Percentiles rank a stretch among this genome's conserved stretches.
These are phyloP conservation scores for Coelastrella sp. DNA, from an alignment of 139 green algal genomes.

Conservation along the genomic window DNA sequence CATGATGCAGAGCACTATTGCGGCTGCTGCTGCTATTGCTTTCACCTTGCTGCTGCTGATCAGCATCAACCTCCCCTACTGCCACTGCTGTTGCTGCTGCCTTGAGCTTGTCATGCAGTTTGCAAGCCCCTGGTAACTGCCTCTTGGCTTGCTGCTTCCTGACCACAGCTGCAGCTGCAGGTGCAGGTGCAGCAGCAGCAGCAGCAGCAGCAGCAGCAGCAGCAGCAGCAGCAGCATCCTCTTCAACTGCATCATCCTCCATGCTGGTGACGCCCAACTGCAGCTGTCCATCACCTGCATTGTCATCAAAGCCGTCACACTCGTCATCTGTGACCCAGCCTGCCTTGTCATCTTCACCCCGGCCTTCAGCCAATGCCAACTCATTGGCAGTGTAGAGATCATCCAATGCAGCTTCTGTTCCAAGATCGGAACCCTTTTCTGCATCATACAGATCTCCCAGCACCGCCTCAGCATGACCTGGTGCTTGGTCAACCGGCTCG, in stretches of 20 bases:
- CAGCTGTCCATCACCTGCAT: conserved; percentile 30
- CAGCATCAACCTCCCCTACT: too few relatives aligned
- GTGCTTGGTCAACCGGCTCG: not conserved
- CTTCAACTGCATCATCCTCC: not conserved
- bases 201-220: conserved; percentile 44
- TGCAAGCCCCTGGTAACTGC: not conserved
- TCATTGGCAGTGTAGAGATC: conserved; percentile 5
- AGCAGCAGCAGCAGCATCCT: not conserved
- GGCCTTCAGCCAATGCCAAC: not conserved
- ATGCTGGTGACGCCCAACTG: conserved; percentile 43
- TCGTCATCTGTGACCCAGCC: not conserved
- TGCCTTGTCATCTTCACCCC: conserved; percentile 13
- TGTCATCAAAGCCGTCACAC: conserved; percentile 18
- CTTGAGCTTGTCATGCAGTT: conserved; percentile 4
- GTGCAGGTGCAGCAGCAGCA: not conserved
- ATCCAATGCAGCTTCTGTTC: not conserved
- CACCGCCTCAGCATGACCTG: not conserved
- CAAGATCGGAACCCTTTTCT: not conserved
- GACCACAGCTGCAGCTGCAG: too few relatives aligned
- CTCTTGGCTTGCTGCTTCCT: conserved; percentile 24
- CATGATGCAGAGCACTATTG: conserved; percentile 60
- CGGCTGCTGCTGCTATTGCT: conserved; percentile 5
- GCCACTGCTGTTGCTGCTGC: not conserved
- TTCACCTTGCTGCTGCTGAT: not conserved
- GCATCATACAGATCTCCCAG: not conserved